Evolutionary conservation across 192 early-diverging fungal genomes (phyloP).

Genomic region (Umbelopsis vinacea): DNA sequence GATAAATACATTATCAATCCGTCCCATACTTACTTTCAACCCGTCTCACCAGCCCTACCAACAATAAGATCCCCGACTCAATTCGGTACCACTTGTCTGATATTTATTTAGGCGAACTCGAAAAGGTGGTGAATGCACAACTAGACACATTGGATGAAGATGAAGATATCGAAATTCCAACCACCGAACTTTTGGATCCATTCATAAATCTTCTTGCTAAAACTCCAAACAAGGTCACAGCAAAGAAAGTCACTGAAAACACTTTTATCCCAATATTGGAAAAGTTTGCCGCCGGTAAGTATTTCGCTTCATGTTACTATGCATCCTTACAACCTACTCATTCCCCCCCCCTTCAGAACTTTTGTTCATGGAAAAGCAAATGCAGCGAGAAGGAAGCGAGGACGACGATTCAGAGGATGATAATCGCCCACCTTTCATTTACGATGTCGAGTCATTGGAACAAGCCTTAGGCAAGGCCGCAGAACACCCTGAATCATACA

Average conservation of each 20-base stretch:
- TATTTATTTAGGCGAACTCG: conserved; percentile 73
- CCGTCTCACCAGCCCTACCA: conserved; percentile 51
- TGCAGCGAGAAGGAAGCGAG: conserved; percentile 39
- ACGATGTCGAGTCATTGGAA: conserved; percentile 12
- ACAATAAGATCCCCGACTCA: conserved; percentile 63
- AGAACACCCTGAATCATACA: background rate
- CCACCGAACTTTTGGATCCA: conserved; percentile 53
- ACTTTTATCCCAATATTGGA: conserved; percentile 48
- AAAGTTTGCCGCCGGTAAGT: conserved; percentile 38
- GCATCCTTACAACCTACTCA: background rate
- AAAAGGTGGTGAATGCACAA: conserved; percentile 58
- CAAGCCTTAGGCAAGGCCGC: conserved; percentile 1
- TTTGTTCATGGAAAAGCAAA: conserved; percentile 33
- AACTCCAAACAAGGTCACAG: conserved; percentile 51
- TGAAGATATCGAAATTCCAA: conserved; percentile 46
- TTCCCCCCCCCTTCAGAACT: conserved; percentile 18
- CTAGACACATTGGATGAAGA: conserved; percentile 38
- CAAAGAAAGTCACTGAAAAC: conserved; percentile 53
- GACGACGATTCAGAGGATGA: conserved; percentile 44
- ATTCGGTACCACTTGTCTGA: conserved; percentile 75
- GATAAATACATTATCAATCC: background rate
- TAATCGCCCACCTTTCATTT: conserved; percentile 24
- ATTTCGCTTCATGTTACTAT: background rate
- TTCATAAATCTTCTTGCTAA: conserved; percentile 54
- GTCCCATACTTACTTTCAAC: background rate